phyloP scores from a whole-genome alignment of 768 basidiomycete genomes.

The Sistotremastrum suecicum region DNA sequence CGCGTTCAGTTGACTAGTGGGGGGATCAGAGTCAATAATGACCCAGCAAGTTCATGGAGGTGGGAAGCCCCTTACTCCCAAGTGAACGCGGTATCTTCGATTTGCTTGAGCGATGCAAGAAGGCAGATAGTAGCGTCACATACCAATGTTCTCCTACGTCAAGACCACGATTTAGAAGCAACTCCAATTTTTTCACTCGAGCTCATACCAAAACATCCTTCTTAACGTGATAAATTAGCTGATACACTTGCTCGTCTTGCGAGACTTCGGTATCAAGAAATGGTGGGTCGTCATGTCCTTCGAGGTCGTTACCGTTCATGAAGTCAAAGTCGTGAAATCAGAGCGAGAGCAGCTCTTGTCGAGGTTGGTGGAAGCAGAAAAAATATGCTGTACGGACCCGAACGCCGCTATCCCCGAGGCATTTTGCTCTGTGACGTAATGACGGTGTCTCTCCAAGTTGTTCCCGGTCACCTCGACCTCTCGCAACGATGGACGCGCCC shows the following conservation, averaged over 20 bases:
- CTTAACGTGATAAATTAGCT: constrained; percentile 62
- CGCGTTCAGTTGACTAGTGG: constrained; percentile 58
- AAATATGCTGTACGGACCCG: too few relatives aligned
- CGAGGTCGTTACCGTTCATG: too few relatives aligned
- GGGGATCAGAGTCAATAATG: not conserved
- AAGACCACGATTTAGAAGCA: constrained; percentile 25
- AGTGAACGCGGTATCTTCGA: constrained; percentile 51
- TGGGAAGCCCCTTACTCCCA: constrained; percentile 52
- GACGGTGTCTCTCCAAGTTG: too few relatives aligned
- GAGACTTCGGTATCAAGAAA: too few relatives aligned
- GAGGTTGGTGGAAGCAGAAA: too few relatives aligned
- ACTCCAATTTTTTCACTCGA: not conserved
- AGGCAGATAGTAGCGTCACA: not conserved
- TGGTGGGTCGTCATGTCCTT: too few relatives aligned
- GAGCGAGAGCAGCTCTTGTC: too few relatives aligned
- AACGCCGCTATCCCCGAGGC: too few relatives aligned
- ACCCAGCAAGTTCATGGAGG: constrained; percentile 3
- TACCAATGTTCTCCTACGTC: not conserved
- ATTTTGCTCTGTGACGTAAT: too few relatives aligned
- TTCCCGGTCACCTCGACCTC: too few relatives aligned
- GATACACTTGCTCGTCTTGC: constrained; percentile 38
- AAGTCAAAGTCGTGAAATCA: too few relatives aligned
- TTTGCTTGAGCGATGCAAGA: constrained; percentile 1
- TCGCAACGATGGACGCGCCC: constrained; percentile 18
- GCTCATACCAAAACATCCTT: constrained; percentile 50